These are phyloP conservation scores for Microcos paniculata DNA, from an alignment of 345 rosid genomes.

Conservation along the genomic window DNA sequence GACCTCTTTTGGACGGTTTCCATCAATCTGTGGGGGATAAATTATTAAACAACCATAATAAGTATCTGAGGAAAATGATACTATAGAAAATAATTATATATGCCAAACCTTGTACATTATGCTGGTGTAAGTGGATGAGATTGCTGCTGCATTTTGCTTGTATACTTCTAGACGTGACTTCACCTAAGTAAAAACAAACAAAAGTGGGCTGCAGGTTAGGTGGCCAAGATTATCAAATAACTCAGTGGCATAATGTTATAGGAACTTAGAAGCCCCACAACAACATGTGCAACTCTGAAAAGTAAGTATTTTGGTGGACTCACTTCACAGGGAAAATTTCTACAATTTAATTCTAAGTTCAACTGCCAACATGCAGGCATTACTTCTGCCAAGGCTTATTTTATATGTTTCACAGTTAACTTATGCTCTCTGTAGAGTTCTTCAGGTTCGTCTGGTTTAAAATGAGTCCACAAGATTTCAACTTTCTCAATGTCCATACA, in stretches of 20 bases:
- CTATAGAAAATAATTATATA: not conserved
- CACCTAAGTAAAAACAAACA: constrained; percentile 38
- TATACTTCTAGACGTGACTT: constrained; percentile 78
- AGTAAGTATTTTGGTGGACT: not conserved
- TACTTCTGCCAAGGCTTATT: too few relatives aligned
- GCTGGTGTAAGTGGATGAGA: constrained; percentile 56
- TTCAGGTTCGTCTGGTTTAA: not conserved
- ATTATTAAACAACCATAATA: constrained; percentile 7
- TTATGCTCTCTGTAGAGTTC: not conserved
- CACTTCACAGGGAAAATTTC: not conserved
- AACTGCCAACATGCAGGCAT: not conserved
- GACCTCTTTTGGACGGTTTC: constrained; percentile 68
- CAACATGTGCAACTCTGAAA: not conserved
- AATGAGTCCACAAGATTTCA: not conserved
- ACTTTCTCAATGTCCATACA: not conserved
- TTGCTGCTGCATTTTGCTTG: constrained; percentile 71
- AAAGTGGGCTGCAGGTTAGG: not conserved
- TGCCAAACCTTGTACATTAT: constrained; percentile 59
- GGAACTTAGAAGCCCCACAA: not conserved
- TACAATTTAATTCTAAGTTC: not conserved
- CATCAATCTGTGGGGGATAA: constrained; percentile 58
- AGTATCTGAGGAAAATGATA: not conserved
- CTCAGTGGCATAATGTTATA: not conserved
- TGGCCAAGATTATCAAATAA: not conserved
- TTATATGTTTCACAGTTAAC: not conserved